Percentiles rank a stretch among this genome's conserved stretches.
Conservation (phyloP, 164 flowering plant species). For the Echeveria elegans region DNA sequence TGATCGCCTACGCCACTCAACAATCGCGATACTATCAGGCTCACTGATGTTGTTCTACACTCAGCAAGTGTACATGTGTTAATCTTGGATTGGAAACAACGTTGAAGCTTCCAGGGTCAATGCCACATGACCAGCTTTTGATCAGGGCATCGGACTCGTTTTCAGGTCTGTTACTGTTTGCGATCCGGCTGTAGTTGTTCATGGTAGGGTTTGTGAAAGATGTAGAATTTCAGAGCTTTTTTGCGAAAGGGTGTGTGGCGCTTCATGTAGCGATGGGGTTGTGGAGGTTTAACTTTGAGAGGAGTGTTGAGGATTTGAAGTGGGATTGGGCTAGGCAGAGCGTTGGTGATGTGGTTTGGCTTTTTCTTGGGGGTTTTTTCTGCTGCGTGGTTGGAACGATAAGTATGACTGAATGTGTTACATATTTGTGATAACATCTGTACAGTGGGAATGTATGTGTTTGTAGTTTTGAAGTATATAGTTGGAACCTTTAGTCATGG, state of each 20-base stretch:
- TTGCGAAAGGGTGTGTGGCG: constrained; percentile 55
- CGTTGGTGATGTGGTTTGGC: constrained; percentile 8
- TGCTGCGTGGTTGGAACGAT: too few species aligned
- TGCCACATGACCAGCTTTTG: constrained; percentile 65
- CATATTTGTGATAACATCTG: too few species aligned
- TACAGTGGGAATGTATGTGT: too few species aligned
- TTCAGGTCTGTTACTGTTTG: constrained; percentile 38
- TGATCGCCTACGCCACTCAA: constrained; percentile 37
- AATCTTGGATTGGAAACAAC: constrained; percentile 44
- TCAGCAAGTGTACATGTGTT: constrained; percentile 32
- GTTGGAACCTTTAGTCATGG: background rate
- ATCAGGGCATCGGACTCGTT: constrained; percentile 59
- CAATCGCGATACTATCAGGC: constrained; percentile 31
- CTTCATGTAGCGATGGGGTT: constrained; percentile 34
- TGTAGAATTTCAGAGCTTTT: constrained; percentile 51
- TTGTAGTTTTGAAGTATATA: background rate
- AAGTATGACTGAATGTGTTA: too few species aligned
- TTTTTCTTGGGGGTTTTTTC: too few species aligned
- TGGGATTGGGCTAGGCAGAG: too few species aligned
- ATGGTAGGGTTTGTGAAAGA: constrained; percentile 68
- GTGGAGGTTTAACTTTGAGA: constrained; percentile 38
- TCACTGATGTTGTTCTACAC: constrained; percentile 37
- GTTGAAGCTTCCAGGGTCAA: constrained; percentile 45
- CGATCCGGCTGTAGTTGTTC: constrained; percentile 47
- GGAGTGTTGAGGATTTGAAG: constrained; percentile 31